These are phyloP conservation scores for Pseudogymnoascus sp. DNA, from an alignment of 2,329 filamentous ascomycete genomes.

Conservation along the genomic window DNA sequence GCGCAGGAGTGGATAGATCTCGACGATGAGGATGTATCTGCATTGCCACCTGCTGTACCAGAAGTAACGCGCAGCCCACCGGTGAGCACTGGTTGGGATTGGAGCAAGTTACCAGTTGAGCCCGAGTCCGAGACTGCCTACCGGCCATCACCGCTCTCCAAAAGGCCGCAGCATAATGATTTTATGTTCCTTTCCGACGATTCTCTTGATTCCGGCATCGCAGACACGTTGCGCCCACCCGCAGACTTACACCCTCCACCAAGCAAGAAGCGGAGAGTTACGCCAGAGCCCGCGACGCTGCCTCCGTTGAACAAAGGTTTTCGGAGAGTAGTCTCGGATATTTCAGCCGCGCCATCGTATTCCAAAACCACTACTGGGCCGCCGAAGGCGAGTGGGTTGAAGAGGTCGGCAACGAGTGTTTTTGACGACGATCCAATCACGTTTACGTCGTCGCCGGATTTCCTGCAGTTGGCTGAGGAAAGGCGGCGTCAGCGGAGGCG, in stretches of 20 bases:
- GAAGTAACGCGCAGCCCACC: constrained; percentile 27
- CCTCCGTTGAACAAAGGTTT: constrained; percentile 11
- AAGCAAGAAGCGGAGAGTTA: constrained; percentile 10
- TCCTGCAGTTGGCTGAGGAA: constrained; percentile 15
- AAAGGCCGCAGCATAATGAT: constrained; percentile 7
- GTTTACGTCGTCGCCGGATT: constrained; percentile 27
- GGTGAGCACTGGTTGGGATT: constrained; percentile 12
- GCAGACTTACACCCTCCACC: neutral
- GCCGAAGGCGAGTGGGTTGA: constrained; percentile 24
- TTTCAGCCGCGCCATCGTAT: constrained; percentile 31
- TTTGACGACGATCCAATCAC: constrained; percentile 20
- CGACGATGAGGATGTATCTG: constrained; percentile 27
- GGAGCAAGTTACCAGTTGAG: neutral
- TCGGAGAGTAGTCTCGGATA: constrained; percentile 27
- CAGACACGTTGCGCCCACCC: too few relatives aligned
- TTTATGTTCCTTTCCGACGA: constrained; percentile 1
- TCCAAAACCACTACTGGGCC: constrained; percentile 9
- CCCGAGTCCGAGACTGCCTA: neutral
- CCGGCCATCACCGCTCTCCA: neutral
- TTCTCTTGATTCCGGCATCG: neutral
- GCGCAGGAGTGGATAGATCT: constrained; percentile 14
- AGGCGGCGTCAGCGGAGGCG: constrained; percentile 7
- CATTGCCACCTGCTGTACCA: constrained; percentile 19
- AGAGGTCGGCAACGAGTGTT: constrained; percentile 28
- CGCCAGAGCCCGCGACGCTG: neutral